phyloP scores from a whole-genome alignment of 805 yeast genomes.

The Komagataella pastoris region DNA sequence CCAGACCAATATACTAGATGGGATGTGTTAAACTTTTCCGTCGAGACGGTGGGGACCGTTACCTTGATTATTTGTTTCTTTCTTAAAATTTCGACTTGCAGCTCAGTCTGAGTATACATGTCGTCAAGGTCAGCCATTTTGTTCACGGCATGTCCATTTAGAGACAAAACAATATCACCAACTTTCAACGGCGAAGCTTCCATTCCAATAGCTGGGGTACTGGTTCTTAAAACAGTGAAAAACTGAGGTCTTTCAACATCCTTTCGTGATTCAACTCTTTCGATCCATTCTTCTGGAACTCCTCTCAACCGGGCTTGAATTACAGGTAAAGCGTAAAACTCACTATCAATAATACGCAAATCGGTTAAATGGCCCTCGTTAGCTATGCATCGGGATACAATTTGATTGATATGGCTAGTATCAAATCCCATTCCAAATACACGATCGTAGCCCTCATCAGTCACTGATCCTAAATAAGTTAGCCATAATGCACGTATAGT shows the following conservation, averaged over 20 bases:
- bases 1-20: constrained; percentile 77
- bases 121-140: constrained; percentile 54
- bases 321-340: constrained; percentile 53
- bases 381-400: constrained; percentile 37
- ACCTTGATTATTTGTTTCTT: constrained; percentile 50
- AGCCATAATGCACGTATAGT: constrained; percentile 78
- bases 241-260: constrained; percentile 60
- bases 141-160: constrained; percentile 51
- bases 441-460: constrained; percentile 41
- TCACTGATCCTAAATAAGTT: constrained; percentile 66
- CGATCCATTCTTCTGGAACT: constrained; percentile 79
- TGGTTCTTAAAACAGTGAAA: constrained; percentile 55
- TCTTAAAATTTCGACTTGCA: constrained; percentile 58
- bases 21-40: constrained; percentile 44
- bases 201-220: constrained; percentile 15
- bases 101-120: constrained; percentile 25
- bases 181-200: constrained; percentile 24
- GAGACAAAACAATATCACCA: constrained; percentile 71
- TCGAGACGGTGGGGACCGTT: constrained; percentile 49
- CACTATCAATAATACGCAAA: constrained; percentile 65
- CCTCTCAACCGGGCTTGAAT: constrained; percentile 74
- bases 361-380: constrained; percentile 33
- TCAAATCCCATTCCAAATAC: constrained; percentile 68
- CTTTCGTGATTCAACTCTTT: constrained; percentile 30
- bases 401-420: constrained; percentile 46